Conservation (phyloP, 257 asterid species). For the Sherardia arvensis region DNA sequence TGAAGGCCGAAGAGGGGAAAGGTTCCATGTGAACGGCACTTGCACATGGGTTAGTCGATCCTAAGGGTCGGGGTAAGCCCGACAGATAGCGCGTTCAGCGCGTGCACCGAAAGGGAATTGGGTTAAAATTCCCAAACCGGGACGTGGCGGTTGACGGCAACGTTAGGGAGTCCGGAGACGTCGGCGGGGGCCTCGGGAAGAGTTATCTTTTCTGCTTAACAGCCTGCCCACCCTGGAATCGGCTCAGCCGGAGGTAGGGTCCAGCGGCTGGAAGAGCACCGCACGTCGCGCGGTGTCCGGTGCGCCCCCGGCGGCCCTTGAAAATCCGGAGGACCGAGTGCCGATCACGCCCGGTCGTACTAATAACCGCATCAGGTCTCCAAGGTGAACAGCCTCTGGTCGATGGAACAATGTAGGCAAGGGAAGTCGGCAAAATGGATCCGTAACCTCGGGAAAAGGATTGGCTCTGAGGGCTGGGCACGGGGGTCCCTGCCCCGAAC, state of each 20-base stretch:
- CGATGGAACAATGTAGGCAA: constrained; percentile 23
- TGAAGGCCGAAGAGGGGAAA: too few relatives aligned
- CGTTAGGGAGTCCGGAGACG: constrained; percentile 13
- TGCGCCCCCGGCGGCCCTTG: constrained; percentile 77
- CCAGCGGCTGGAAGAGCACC: constrained; percentile 60
- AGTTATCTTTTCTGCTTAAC: constrained; percentile 9
- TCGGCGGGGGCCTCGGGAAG: constrained; percentile 9
- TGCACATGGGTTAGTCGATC: too few relatives aligned
- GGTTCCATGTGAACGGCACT: too few relatives aligned
- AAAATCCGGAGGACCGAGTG: constrained; percentile 51
- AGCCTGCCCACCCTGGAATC: constrained; percentile 15
- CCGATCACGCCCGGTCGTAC: constrained; percentile 17
- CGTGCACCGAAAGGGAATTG: too few relatives aligned
- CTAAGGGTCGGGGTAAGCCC: too few relatives aligned
- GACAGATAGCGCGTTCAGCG: too few relatives aligned
- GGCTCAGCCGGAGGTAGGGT: constrained; percentile 47
- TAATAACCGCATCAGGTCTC: constrained; percentile 20
- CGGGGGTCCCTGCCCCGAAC: too few relatives aligned
- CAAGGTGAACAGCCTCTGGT: constrained; percentile 21
- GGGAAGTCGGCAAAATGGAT: constrained; percentile 22
- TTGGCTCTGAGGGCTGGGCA: constrained; percentile 11
- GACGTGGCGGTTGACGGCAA: too few relatives aligned
- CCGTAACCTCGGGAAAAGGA: constrained; percentile 19
- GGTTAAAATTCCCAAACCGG: too few relatives aligned
- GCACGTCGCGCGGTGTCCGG: constrained; percentile 67